Conservation (phyloP, 345 rosid genomes). For the Capsella bursapastoris region DNA sequence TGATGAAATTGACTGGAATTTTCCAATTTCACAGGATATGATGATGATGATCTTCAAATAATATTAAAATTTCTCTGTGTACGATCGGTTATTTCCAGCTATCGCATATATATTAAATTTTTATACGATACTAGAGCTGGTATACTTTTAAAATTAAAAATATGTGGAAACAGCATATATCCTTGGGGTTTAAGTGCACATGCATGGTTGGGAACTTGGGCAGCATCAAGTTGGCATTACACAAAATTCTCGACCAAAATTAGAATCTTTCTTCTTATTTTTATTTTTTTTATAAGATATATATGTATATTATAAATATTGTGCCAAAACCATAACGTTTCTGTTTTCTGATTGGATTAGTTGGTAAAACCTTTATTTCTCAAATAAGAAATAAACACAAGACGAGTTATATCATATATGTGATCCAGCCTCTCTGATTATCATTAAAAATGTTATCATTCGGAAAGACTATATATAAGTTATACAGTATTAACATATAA, state of each 20-base stretch:
- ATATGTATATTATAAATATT: background rate
- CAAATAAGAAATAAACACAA: background rate
- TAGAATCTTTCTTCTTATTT: slow-evolving; percentile 17
- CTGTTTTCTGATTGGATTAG: background rate
- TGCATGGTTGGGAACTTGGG: slow-evolving; percentile 47
- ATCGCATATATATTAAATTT: background rate
- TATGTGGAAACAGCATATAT: slow-evolving; percentile 29
- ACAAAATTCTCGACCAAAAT: slow-evolving; percentile 39
- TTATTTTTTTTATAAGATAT: background rate
- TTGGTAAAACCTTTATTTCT: background rate
- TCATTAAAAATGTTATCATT: background rate
- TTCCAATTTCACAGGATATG: background rate
- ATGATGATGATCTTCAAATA: background rate
- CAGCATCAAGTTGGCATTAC: slow-evolving; percentile 45
- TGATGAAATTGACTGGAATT: background rate
- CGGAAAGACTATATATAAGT: background rate
- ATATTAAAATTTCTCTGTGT: background rate
- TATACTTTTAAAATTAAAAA: slow-evolving; percentile 7
- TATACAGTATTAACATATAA: background rate
- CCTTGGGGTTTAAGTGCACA: slow-evolving; percentile 36
- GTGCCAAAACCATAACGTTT: slow-evolving; percentile 5
- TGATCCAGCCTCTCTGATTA: slow-evolving; percentile 12
- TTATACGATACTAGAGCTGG: background rate
- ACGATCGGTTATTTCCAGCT: background rate
- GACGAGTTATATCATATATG: background rate